Evolutionary conservation across 441 rosid genomes (phyloP), one percentile per base, ranked within the genome.

Genomic region (Gossypium gossypioides): DNA sequence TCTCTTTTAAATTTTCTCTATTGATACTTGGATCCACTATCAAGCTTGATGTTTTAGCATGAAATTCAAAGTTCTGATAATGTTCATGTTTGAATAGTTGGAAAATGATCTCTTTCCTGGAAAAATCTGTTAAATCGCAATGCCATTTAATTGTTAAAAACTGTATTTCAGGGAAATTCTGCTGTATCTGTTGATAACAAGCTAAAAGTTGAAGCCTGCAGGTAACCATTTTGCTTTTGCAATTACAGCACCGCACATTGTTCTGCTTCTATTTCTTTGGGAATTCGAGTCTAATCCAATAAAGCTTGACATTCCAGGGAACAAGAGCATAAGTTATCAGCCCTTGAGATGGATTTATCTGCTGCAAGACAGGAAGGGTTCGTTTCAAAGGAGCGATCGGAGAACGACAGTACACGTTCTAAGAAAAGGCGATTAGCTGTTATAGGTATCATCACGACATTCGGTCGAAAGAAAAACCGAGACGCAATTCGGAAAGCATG

Each of bases 401-500:
- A 72, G 56, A 82, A 78, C 37, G 82, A 78, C 37, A 74, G 63
- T 15, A 24, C 59, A 40, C 57, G 59, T 29, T 29, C 79, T 34
- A 85, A 87, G 85, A 84, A 81, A 77, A 84, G 79, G 68, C 84
- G 67, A 0, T 76, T 84, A 48, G 86, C 79, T 27, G 90, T 86
- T 61, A 71, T 86, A 73, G 91, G 89, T 57, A 80, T 89, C 37
- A 64, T 87, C 68, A 87, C 94, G 15, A 82, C 75, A n/a, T 87
- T 86, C 77, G 87, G 87, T 59, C 77, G 79, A 60, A 86, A 76
- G 76, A 87, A 85, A 78, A 86, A 86, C 34, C 83, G 94, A 72
- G 81, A 84, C 74, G 94, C 94, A 22, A 76, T 87, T 65, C 86
- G 89, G 34, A 85, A 82, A 77, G 89, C 91, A 16, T 87, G 91